A percentile compares a stretch with the other conserved stretches of the same genome.
phyloP scores from a whole-genome alignment of 1,284 basidiomycete species.

The Fomes fomentarius region DNA sequence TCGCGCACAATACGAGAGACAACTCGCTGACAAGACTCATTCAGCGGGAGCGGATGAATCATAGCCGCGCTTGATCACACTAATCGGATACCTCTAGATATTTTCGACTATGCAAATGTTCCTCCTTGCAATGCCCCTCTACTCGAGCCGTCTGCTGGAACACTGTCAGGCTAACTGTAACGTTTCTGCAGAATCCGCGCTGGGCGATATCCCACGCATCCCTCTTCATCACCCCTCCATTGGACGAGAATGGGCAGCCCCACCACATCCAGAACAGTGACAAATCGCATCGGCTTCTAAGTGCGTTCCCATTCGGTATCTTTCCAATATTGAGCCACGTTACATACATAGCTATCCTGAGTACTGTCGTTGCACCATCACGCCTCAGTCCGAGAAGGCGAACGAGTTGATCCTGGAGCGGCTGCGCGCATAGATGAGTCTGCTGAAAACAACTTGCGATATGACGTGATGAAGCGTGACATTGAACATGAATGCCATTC shows the following conservation, averaged over 20 bases:
- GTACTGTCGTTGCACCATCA: constrained; percentile 6
- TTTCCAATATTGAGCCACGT: too few species aligned
- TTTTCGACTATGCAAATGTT: too few species aligned
- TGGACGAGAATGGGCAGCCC: neutral
- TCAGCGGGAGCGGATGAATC: too few species aligned
- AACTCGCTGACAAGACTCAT: too few species aligned
- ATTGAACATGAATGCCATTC: too few species aligned
- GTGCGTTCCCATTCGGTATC: too few species aligned
- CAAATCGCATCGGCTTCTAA: constrained; percentile 1
- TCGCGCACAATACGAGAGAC: too few species aligned
- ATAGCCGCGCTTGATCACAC: too few species aligned
- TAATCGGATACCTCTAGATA: too few species aligned
- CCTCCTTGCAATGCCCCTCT: too few species aligned
- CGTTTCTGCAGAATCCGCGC: constrained; percentile 5
- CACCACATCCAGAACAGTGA: neutral
- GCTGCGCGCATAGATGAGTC: neutral
- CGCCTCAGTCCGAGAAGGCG: constrained; percentile 5
- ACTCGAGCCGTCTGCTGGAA: too few species aligned
- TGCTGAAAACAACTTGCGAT: neutral
- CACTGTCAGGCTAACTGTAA: too few species aligned
- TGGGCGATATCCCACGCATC: neutral
- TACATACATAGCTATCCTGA: neutral
- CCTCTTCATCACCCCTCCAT: constrained; percentile 8
- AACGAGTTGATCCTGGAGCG: neutral
- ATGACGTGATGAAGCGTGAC: neutral